A percentile compares a stretch with the other conserved stretches of the same genome.
Conservation (phyloP, 208 protist species). For the Endotrypanum monterogeii region DNA sequence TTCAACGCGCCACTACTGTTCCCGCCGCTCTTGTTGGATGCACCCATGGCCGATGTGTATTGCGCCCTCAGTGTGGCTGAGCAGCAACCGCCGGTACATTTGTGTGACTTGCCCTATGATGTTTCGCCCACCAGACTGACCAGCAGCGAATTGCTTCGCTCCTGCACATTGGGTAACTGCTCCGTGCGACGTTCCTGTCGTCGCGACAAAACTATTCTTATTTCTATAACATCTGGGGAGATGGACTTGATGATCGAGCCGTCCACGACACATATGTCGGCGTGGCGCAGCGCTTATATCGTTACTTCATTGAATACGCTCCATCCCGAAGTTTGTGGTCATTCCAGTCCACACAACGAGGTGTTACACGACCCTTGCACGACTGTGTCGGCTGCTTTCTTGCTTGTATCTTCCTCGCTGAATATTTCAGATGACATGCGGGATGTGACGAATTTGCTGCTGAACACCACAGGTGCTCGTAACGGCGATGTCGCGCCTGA, state of each 20-base stretch:
- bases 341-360: constrained; percentile 40
- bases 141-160: neutral
- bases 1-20: constrained; percentile 52
- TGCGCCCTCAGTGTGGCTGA: constrained; percentile 18
- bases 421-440: neutral
- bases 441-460: too few relatives aligned
- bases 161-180: neutral
- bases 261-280: constrained; percentile 12
- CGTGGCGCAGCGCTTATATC: neutral
- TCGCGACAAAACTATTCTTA: constrained; percentile 7
- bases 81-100: neutral
- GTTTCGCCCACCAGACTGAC: neutral
- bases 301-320: constrained; percentile 29
- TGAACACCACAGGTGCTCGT: neutral
- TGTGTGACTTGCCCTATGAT: neutral
- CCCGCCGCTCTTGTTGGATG: constrained; percentile 51
- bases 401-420: constrained; percentile 18
- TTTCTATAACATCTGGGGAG: constrained; percentile 46
- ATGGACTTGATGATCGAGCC: constrained; percentile 51
- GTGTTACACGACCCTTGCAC: constrained; percentile 40
- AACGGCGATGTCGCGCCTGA: neutral
- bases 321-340: constrained; percentile 35
- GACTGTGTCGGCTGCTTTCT: constrained; percentile 22
- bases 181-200: neutral
- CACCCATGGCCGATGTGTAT: constrained; percentile 43